These are phyloP conservation scores for Eucommia ulmoides DNA, from an alignment of 257 asterid species.

Conservation along the genomic window DNA sequence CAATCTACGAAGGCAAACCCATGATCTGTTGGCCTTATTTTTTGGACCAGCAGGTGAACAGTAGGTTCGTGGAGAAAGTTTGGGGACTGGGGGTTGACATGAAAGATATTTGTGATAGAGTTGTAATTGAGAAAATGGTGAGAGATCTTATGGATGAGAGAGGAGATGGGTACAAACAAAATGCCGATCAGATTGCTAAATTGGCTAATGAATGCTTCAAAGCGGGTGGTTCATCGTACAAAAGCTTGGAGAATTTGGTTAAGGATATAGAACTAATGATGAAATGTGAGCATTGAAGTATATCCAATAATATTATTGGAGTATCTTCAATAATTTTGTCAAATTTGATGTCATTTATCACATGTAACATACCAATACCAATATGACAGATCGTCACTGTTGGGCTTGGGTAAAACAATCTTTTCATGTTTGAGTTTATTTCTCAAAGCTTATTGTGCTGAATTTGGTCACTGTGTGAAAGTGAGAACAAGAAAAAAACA, in stretches of 20 bases:
- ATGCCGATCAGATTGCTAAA: background rate
- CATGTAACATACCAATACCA: too few relatives aligned
- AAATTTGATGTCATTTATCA: too few relatives aligned
- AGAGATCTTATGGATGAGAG: constrained; percentile 7
- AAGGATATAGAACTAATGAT: constrained; percentile 8
- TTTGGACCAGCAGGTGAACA: constrained; percentile 8
- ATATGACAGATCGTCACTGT: too few relatives aligned
- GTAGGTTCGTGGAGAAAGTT: constrained; percentile 11
- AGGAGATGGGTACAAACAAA: constrained; percentile 3
- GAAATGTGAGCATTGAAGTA: too few relatives aligned
- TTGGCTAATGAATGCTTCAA: constrained; percentile 5
- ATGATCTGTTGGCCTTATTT: constrained; percentile 15
- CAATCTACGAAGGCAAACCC: constrained; percentile 2
- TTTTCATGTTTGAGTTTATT: too few relatives aligned
- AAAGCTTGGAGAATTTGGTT: constrained; percentile 5
- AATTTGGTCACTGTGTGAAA: too few relatives aligned
- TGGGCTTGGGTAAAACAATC: too few relatives aligned
- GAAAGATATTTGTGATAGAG: constrained; percentile 16
- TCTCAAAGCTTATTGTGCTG: too few relatives aligned
- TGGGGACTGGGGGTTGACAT: constrained; percentile 17
- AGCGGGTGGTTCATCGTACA: constrained; percentile 8
- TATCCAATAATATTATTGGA: too few relatives aligned
- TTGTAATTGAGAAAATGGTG: constrained; percentile 5
- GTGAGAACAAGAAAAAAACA: too few relatives aligned
- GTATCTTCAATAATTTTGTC: too few relatives aligned